A percentile compares a stretch with the other conserved stretches of the same genome.
These are phyloP conservation scores for Didymella lethalis DNA, from an alignment of 2,329 filamentous ascomycete species.

Conservation along the genomic window DNA sequence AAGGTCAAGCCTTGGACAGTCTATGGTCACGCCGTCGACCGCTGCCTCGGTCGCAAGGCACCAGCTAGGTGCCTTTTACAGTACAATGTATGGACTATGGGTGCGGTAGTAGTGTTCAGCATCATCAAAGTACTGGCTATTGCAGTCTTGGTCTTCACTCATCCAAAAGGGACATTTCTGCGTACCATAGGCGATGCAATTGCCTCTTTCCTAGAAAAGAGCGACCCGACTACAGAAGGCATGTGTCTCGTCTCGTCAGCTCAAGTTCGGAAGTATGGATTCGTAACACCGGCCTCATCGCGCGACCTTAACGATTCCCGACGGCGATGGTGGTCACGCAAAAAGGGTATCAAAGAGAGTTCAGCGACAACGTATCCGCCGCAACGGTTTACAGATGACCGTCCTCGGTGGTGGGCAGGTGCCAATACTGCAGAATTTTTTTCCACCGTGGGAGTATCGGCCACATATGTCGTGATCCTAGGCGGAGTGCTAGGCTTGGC, in stretches of 20 bases:
- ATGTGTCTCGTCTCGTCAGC: slow-evolving; percentile 29
- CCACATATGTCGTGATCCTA: slow-evolving; percentile 16
- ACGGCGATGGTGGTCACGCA: slow-evolving; percentile 17
- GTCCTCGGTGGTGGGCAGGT: slow-evolving; percentile 23
- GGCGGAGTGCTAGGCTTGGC: slow-evolving; percentile 16
- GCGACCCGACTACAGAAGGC: slow-evolving; percentile 30
- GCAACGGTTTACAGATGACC: slow-evolving; percentile 16
- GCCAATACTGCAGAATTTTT: slow-evolving; percentile 28
- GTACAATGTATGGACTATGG: slow-evolving; percentile 29
- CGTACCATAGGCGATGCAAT: slow-evolving; percentile 42
- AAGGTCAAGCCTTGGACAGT: slow-evolving; percentile 23
- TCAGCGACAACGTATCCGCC: slow-evolving; percentile 4
- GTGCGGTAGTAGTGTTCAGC: slow-evolving; percentile 26
- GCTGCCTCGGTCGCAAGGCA: slow-evolving; percentile 24
- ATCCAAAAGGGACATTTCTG: slow-evolving; percentile 13
- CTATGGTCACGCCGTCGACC: slow-evolving; percentile 21
- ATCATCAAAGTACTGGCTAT: slow-evolving; percentile 27
- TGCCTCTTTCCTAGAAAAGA: slow-evolving; percentile 33
- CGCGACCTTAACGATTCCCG: slow-evolving; percentile 4
- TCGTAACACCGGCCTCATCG: slow-evolving; percentile 1
- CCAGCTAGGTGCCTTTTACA: slow-evolving; percentile 27
- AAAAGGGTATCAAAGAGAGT: slow-evolving; percentile 1
- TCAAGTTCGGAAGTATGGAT: slow-evolving; percentile 21
- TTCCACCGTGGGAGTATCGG: slow-evolving; percentile 18
- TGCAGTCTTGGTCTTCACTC: slow-evolving; percentile 20